phyloP scores from a whole-genome alignment of 352 stramenopile genomes.

The Globisporangium middletonii region DNA sequence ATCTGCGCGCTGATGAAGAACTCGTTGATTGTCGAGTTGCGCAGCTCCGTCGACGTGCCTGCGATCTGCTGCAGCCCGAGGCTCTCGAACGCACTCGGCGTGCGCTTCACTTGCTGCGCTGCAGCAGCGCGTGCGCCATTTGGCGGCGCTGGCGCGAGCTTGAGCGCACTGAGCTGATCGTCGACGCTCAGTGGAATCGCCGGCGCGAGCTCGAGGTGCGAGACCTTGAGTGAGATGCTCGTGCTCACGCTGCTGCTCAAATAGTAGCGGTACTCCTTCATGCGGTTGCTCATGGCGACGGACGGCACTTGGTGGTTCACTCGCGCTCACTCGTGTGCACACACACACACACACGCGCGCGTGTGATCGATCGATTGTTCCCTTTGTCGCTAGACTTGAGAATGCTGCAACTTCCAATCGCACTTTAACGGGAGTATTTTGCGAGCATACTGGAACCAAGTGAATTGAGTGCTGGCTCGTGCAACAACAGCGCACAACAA shows the following conservation, averaged over 20 bases:
- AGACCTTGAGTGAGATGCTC: constrained; percentile 78
- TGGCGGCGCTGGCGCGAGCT: constrained; percentile 5
- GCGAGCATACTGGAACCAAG: background rate
- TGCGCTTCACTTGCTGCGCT: constrained; percentile 5
- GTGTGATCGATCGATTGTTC: background rate
- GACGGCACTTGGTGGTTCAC: background rate
- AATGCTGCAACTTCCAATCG: background rate
- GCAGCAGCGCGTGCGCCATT: background rate
- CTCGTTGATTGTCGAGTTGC: constrained; percentile 79
- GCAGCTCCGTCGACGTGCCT: constrained; percentile 61
- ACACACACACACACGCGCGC: background rate
- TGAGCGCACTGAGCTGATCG: constrained; percentile 8
- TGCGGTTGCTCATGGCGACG: constrained; percentile 43
- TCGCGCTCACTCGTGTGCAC: background rate
- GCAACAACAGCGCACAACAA: background rate
- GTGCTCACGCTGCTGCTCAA: constrained; percentile 81
- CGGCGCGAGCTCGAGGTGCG: constrained; percentile 63
- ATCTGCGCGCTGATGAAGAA: constrained; percentile 88
- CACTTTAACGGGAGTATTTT: background rate
- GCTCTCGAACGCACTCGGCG: constrained; percentile 21
- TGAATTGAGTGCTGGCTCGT: background rate
- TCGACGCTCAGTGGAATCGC: constrained; percentile 29
- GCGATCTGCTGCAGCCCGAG: constrained; percentile 50
- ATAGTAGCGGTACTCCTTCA: constrained; percentile 89
- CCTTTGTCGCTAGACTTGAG: background rate